Base-by-base conservation (phyloP, 164 flowering plant species). In the Pachysandra terminalis region DNA sequence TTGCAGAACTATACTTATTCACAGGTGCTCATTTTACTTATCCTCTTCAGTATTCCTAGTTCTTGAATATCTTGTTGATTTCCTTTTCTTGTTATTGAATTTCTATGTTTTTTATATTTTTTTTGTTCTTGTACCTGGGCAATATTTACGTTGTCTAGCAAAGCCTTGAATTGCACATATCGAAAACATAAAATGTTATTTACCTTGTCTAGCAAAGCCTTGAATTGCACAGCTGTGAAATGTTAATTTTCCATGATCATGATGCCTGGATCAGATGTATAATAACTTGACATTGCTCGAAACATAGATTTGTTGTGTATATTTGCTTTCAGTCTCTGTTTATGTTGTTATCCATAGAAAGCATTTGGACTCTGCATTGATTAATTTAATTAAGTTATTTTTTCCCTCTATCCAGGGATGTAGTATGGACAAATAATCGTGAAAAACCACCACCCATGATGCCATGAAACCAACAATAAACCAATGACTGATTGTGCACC, bases 1-100 rank as follows among this genome's bases (percentile, higher is more conserved):
- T 76, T 95, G 77, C 94, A 88, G 70, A 79, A 81, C 66, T 83
- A 89, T 70, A 77, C 76, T 17, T 95, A 84, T 66, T 62, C 88
- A 22, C 85, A 88, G 96, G 99, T 91, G 64, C 71, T 51, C 49
- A 48, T 63, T 53, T 70, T 65, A 37, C 41, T 45, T 65, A 41
- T 61, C 23, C 19, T 53, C 24, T 49, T 13, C 9, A 19, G 6
- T 61, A 12, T 67, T 63, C 19, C 60, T 27, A 9, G 28, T 58
- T 57, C 16, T 21, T 48, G 61, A 9, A 26, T 13, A 19, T 59
- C 28, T 32, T 51, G 27, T 40, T 40, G 25, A 16, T 49, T 0
- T 16, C 2, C n/a, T 26, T 49, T 0, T 16, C 2, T 26, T 26
- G 51, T 55, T 55, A n/a, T n/a, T 23, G 22, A 15, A 12, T 10